Evolutionary conservation across 768 basidiomycete species (phyloP), one percentile per base, ranked within the genome.

Genomic region (Tricholoma bakamatsutake): DNA sequence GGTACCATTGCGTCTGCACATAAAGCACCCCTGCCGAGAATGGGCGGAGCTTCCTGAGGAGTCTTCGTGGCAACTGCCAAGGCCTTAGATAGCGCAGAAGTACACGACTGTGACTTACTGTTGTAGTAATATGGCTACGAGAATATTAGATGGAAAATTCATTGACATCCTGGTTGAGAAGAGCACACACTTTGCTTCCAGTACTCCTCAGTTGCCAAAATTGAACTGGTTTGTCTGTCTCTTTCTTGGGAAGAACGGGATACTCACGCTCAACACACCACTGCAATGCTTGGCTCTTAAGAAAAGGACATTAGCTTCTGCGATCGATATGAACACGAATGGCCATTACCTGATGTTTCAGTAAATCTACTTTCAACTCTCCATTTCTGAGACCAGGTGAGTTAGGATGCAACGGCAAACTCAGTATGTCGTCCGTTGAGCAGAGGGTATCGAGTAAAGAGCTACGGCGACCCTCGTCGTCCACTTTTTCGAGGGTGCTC

Each of bases 251-350:
- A 11, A 94, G 69, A 37, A 70, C 68, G 0, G 94, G 93, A 63
- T 90, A 83, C 68, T 97, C 93, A 27, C 76, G 81, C 13, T 84
- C 80, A 28, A 95, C 76, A 61, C 90, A 90, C 93, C 94, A 97
- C 63, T 86, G 81, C 43, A 94, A 69, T 1, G 84, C 92, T 81
- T 94, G 91, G 50, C 73, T 84, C 91, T n/a, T 93, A 53, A 12
- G 42, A 11, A 34, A 12, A 48, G 1, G 52, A 27, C 34, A 27
- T 51, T 9, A 61, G 39, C 53, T 60, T 21, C 54, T 35, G 15
- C 30, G 4, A 12, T 42, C 15, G 13, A 4, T 37, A 24, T 12
- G 27, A 13, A 15, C 30, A 37, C 37, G 2, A 15, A 55, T 10
- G 12, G 15, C 1, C 53, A 17, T 15, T 12, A 87, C 91, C 77